Evolutionary conservation across 345 rosid species (phyloP), one percentile per base, ranked within the genome.

Genomic region (Eucalyptus cladocalyx): DNA sequence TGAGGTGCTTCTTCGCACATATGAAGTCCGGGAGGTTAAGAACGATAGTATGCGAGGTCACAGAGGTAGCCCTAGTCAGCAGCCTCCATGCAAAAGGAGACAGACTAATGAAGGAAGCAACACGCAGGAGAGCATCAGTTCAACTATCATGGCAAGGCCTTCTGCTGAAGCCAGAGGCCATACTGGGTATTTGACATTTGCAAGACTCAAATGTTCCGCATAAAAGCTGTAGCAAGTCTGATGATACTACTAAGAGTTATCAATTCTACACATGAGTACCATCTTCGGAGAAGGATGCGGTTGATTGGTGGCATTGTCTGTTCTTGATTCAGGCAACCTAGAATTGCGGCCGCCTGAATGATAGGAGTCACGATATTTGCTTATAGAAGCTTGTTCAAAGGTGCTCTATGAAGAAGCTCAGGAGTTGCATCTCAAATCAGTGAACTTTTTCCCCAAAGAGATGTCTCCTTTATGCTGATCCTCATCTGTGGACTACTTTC

Each of bases 111-210:
- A 91, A 89, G 92, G 92, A 56, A 88, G 81, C 90, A 89, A 69
- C 48, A 81, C 28, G 58, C 90, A 90, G 86, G 90, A 91, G 14
- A 89, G 86, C 30, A 65, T 91, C 28, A 72, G 89, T 91, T 90
- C 90, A 89, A 87, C 94, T 53, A 76, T 96, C 87, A 91, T 95
- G 96, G 99, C 97, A 87, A 94, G 93, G 89, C 99, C 99, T 87
- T 94, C 93, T 86, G 89, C 94, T 16, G 99, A 98, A 67, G 91
- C 98, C 37, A 94, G 95, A 94, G 99, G 99, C 87, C 99, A 98
- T 91, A 98, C 99, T 6, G 99, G 99, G 47, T 98, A 95, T 90
- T 91, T 98, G 92, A 98, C 99, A 87, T 97, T 98, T 85, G 98
- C 98, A 69, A 95, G 99, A 91, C 97, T 95, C 45, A 93, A 93